Conservation (phyloP, 257 asterid genomes). For the Buddleja alternifolia region DNA sequence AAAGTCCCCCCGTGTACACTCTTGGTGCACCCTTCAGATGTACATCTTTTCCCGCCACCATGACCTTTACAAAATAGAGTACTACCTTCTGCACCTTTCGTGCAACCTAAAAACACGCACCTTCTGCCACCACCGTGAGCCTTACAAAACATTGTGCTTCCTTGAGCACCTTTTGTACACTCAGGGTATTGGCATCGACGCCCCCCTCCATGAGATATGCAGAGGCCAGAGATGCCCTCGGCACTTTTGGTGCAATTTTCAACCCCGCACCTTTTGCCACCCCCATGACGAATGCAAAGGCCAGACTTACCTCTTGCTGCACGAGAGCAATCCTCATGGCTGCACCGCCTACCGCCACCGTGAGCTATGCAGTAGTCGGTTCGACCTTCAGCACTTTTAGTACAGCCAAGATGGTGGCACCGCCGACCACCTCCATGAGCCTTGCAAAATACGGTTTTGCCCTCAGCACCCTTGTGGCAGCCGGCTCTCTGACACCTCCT, state of each 20-base stretch:
- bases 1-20: conserved; percentile 69
- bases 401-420: conserved; percentile 67
- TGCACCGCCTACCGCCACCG: conserved; percentile 68
- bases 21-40: conserved; percentile 55
- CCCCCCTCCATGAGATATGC: conserved; percentile 75
- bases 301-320: conserved; percentile 70
- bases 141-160: conserved; percentile 61
- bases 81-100: conserved; percentile 73
- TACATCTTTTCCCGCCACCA: conserved; percentile 73
- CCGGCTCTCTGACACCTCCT: conserved; percentile 63
- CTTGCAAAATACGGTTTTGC: conserved; percentile 62
- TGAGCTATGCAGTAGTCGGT: conserved; percentile 64
- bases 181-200: conserved; percentile 58
- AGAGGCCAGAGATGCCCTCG: conserved; percentile 59
- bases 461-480: conserved; percentile 72
- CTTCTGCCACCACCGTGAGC: conserved; percentile 76
- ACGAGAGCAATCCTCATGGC: conserved; percentile 54
- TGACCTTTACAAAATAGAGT: conserved; percentile 65
- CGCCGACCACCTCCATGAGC: conserved; percentile 66
- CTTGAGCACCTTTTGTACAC: conserved; percentile 68
- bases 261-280: conserved; percentile 66
- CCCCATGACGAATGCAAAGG: conserved; percentile 68
- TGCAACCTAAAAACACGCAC: conserved; percentile 61
- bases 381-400: conserved; percentile 71
- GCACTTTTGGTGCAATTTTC: conserved; percentile 62